Evolutionary conservation across 768 basidiomycete species (phyloP).

Genomic region (Agrocybe chaxingu): DNA sequence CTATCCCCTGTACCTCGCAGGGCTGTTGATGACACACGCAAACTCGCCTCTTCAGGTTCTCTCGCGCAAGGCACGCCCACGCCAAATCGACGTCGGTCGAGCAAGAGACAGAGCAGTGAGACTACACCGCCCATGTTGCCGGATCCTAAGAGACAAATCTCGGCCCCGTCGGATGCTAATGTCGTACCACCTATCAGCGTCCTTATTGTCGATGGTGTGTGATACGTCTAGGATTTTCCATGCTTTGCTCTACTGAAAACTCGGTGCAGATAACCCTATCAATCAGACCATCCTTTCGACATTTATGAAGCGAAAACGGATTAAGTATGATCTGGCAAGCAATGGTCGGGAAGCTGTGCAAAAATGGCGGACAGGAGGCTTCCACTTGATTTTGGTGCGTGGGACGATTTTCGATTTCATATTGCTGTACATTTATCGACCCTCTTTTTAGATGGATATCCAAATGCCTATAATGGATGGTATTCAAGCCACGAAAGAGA

Average conservation of each 20-base stretch:
- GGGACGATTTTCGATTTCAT: neutral
- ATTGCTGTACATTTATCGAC: slow-evolving; percentile 13
- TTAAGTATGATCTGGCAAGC: slow-evolving; percentile 91
- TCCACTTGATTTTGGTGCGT: slow-evolving; percentile 92
- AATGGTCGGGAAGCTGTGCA: slow-evolving; percentile 95
- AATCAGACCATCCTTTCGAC: slow-evolving; percentile 97
- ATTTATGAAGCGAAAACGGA: slow-evolving; percentile 94
- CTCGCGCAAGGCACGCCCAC: neutral
- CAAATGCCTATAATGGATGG: slow-evolving; percentile 99
- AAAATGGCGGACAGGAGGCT: slow-evolving; percentile 90
- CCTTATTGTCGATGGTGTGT: slow-evolving; percentile 93
- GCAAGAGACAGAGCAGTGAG: slow-evolving; percentile 21
- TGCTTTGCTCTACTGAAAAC: slow-evolving; percentile 10
- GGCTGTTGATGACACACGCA: slow-evolving; percentile 14
- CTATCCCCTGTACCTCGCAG: slow-evolving; percentile 12
- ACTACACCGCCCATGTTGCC: neutral
- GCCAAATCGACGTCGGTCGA: neutral
- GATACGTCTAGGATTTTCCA: neutral
- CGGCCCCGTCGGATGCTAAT: slow-evolving; percentile 47
- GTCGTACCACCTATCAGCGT: slow-evolving; percentile 97
- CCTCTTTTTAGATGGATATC: slow-evolving; percentile 85
- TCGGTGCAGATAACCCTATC: slow-evolving; percentile 85
- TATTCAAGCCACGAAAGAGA: slow-evolving; percentile 95
- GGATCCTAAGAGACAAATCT: slow-evolving; percentile 43
- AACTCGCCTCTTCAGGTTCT: neutral